Base-by-base conservation (phyloP, 108 stramenopile genomes). In the Poteriospumella lacustris region DNA sequence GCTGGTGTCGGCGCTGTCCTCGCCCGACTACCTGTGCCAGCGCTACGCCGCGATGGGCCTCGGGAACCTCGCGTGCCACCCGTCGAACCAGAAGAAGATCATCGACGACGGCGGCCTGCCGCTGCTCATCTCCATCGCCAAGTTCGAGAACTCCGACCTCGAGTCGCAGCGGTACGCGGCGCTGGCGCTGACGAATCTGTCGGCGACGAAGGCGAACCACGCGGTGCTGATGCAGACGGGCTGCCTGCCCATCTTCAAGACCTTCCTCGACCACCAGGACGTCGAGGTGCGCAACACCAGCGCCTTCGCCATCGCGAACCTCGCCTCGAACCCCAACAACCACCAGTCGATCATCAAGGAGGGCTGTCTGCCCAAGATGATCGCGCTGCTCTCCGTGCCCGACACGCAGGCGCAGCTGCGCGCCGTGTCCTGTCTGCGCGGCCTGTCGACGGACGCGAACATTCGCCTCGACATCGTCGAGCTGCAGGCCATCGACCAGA, bases 21-120 rank as follows among this genome's bases (percentile, higher is more conserved):
- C 87, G 39, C 80, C 87, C 12, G 91, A 92, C 68, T 84, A 82
- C 41, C 75, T 91, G 38, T 88, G 88, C 81, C 90, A 89, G 68
- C 86, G 91, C 58, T 93, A 89, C 87, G 87, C 91, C 43, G 87
- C 88, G 28, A 91, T 93, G 92, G 89, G 89, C 36, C 69, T 91
- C 34, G 90, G 89, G 0, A 93, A 93, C 76, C 82, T 93, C 42
- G 86, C 90, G 0, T 79, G 84, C 1, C 85, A 87, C 73, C 68
- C 78, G 47, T 76, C 75, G 70, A 88, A 87, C 76, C 86, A 88
- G 58, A 75, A 70, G 68, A 85, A 89, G 67, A 86, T 93, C 34
- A 72, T 91, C 39, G 85, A 88, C 2, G 91, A 92, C 59, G 90
- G 89, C 1, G 89, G 83, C 0, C 77, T 92, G 24, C 69, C 68